These are phyloP conservation scores for Nannizziopsis arthrosporioides DNA, from an alignment of 2,329 filamentous ascomycete species.

Conservation along the genomic window DNA sequence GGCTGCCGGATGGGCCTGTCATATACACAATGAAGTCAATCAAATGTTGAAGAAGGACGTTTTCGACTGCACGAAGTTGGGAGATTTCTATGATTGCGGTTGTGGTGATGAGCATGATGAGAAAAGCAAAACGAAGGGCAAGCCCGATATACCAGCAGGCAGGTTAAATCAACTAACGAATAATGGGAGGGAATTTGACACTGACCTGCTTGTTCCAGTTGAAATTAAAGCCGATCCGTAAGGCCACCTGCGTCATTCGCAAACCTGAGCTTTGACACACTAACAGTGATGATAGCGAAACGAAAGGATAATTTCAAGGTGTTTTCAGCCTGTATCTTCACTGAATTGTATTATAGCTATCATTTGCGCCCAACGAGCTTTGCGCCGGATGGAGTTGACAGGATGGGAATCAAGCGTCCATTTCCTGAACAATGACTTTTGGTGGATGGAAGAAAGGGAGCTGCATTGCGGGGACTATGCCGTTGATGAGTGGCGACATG, in stretches of 20 bases:
- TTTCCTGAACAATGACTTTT: too few relatives aligned
- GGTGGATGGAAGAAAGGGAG: too few relatives aligned
- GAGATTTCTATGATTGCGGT: conserved; percentile 56
- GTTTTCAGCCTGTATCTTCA: neutral
- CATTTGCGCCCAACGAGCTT: neutral
- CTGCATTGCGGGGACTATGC: too few relatives aligned
- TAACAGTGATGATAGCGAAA: conserved; percentile 5
- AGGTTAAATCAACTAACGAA: conserved; percentile 9
- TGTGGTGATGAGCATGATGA: conserved; percentile 46
- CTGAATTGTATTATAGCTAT: conserved; percentile 3
- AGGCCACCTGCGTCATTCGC: neutral
- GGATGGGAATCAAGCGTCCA: too few relatives aligned
- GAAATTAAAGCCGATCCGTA: conserved; percentile 17
- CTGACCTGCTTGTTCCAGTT: conserved; percentile 9
- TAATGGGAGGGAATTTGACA: conserved; percentile 6
- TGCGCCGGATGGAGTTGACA: too few relatives aligned
- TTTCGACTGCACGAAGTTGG: conserved; percentile 54
- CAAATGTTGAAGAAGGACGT: conserved; percentile 48
- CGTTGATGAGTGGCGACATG: too few relatives aligned
- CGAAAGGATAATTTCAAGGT: conserved; percentile 3
- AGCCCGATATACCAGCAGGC: conserved; percentile 6
- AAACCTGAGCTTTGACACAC: neutral
- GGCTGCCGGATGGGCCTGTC: conserved; percentile 56
- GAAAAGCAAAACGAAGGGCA: conserved; percentile 15
- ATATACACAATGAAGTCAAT: conserved; percentile 57